Evolutionary conservation across 148 eudicot genomes (phyloP).

Genomic region (Polygonum maritimum): DNA sequence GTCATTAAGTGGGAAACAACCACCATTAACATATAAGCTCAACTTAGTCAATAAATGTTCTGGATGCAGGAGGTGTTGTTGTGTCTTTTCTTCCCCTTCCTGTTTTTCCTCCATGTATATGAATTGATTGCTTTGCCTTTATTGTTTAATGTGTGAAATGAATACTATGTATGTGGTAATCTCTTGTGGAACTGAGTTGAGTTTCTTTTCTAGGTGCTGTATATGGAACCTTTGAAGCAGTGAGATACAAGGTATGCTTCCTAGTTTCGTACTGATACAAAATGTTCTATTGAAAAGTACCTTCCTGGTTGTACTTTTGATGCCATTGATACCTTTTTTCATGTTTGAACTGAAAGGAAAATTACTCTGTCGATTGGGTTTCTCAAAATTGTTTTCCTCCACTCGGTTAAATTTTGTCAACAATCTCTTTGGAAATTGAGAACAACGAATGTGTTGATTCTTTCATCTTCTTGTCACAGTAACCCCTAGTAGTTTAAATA

Average conservation of each 20-base stretch:
- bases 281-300: background rate
- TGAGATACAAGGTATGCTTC: slow-evolving; percentile 62
- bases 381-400: background rate
- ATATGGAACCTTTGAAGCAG: slow-evolving; percentile 84
- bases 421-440: background rate
- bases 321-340: background rate
- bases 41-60: background rate
- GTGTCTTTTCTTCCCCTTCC: background rate
- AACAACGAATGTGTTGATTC: background rate
- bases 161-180: background rate
- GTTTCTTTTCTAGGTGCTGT: slow-evolving; percentile 63
- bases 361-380: background rate
- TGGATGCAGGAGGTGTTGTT: background rate
- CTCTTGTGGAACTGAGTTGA: background rate
- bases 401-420: background rate
- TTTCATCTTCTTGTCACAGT: background rate
- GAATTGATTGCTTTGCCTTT: background rate
- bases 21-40: background rate
- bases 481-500: background rate
- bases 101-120: background rate
- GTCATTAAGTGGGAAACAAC: background rate
- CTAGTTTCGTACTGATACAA: background rate
- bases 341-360: background rate
- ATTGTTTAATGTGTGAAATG: background rate
- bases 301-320: background rate